Evolutionary conservation across 345 rosid genomes (phyloP).

Genomic region (Luvunga scandens): DNA sequence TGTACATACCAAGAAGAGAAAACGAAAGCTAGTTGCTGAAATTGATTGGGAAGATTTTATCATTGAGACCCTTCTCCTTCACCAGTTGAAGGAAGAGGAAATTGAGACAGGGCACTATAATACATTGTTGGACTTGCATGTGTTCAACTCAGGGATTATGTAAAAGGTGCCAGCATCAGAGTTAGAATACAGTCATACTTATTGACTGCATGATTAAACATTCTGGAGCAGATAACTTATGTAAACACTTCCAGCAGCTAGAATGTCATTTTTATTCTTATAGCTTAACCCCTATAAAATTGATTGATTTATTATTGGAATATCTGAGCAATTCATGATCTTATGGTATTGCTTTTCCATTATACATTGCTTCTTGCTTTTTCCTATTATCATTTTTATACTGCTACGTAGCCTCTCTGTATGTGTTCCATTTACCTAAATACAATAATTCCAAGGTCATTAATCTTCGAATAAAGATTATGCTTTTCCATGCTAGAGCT

Average conservation of each 20-base stretch:
- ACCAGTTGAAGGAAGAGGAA: conserved; percentile 69
- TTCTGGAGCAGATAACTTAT: neutral
- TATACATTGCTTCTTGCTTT: neutral
- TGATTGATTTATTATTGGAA: neutral
- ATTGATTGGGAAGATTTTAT: conserved; percentile 84
- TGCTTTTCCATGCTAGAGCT: neutral
- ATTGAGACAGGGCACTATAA: conserved; percentile 81
- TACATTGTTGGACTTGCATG: conserved; percentile 57
- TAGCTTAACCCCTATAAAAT: neutral
- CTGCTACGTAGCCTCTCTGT: neutral
- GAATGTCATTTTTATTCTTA: neutral
- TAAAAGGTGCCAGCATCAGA: conserved; percentile 10
- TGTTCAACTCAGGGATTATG: conserved; percentile 53
- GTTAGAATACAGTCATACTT: neutral
- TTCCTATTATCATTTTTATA: neutral
- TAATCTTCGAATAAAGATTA: neutral
- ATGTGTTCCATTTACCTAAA: neutral
- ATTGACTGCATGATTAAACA: neutral
- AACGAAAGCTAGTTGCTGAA: conserved; percentile 31
- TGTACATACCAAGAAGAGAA: conserved; percentile 32
- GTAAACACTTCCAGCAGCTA: neutral
- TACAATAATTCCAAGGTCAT: neutral
- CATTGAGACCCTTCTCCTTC: conserved; percentile 76
- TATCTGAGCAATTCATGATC: neutral
- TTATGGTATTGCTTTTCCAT: neutral